These are phyloP conservation scores for Kwoniella mangroviensis DNA, from an alignment of 768 basidiomycete species.

Conservation along the genomic window DNA sequence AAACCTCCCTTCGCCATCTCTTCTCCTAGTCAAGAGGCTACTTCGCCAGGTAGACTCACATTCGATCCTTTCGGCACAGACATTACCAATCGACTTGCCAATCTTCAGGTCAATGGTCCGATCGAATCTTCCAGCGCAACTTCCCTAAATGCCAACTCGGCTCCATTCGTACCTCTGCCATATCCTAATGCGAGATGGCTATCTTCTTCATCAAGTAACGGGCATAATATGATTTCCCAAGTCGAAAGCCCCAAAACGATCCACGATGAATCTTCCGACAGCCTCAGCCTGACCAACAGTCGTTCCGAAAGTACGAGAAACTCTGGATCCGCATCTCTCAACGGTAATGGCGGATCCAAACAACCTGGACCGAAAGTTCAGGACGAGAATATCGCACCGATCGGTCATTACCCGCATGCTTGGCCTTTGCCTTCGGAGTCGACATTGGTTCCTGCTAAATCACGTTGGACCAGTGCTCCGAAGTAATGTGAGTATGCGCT, in stretches of 20 bases:
- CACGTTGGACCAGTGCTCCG: conserved; percentile 16
- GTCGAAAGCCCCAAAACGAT: neutral
- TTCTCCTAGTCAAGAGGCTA: neutral
- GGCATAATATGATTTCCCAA: neutral
- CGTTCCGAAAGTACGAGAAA: conserved; percentile 17
- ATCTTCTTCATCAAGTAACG: neutral
- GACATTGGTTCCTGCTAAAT: neutral
- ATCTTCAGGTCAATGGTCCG: conserved; percentile 3
- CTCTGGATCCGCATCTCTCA: neutral
- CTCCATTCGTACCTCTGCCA: conserved; percentile 27
- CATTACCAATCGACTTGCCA: neutral
- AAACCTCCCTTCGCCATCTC: conserved; percentile 12
- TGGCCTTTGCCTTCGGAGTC: conserved; percentile 7
- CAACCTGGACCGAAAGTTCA: neutral
- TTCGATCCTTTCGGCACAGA: conserved; percentile 26
- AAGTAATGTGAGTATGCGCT: neutral
- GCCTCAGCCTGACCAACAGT: conserved; percentile 8
- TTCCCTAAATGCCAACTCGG: conserved; percentile 26
- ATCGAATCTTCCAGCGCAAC: neutral
- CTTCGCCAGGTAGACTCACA: conserved; percentile 7
- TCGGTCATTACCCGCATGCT: neutral
- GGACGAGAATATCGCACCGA: neutral
- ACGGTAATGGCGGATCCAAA: neutral
- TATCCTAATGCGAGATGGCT: conserved; percentile 2
- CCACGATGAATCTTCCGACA: neutral